These are phyloP conservation scores for Albatrellus ellisii DNA, from an alignment of 768 basidiomycete genomes.

Conservation along the genomic window DNA sequence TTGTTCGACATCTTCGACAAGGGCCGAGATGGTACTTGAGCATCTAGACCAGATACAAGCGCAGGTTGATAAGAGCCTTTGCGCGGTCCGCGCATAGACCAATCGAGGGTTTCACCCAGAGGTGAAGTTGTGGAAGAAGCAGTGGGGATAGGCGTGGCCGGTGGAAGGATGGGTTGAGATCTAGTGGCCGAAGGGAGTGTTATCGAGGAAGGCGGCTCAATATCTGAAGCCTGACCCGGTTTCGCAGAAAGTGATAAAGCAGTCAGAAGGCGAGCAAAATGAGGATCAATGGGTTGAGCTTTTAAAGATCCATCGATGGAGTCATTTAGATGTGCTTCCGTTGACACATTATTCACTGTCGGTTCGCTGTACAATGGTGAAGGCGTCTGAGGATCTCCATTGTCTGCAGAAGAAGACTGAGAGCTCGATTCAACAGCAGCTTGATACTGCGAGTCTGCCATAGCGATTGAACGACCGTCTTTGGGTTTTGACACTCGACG, in stretches of 20 bases:
- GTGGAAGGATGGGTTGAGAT: neutral
- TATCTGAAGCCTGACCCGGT: neutral
- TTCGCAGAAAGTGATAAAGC: constrained; percentile 45
- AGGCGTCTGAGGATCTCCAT: constrained; percentile 47
- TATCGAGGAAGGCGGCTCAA: neutral
- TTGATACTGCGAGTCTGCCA: constrained; percentile 23
- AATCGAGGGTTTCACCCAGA: constrained; percentile 1
- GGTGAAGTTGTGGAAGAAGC: neutral
- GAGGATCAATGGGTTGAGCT: constrained; percentile 41
- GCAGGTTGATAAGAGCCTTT: neutral
- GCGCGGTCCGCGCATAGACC: constrained; percentile 1
- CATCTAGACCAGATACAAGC: neutral
- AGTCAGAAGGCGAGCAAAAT: constrained; percentile 54
- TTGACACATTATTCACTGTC: constrained; percentile 19
- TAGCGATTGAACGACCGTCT: constrained; percentile 19
- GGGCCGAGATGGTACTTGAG: neutral
- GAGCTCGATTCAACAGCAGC: constrained; percentile 71
- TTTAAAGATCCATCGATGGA: constrained; percentile 17
- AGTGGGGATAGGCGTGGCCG: neutral
- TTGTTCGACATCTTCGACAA: constrained; percentile 3
- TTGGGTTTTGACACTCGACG: constrained; percentile 8
- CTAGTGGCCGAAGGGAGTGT: neutral
- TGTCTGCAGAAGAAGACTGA: constrained; percentile 47
- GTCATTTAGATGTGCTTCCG: constrained; percentile 20
- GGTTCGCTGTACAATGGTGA: constrained; percentile 44